Base-by-base conservation (phyloP, 129 eudicot species). In the Centella asiatica region DNA sequence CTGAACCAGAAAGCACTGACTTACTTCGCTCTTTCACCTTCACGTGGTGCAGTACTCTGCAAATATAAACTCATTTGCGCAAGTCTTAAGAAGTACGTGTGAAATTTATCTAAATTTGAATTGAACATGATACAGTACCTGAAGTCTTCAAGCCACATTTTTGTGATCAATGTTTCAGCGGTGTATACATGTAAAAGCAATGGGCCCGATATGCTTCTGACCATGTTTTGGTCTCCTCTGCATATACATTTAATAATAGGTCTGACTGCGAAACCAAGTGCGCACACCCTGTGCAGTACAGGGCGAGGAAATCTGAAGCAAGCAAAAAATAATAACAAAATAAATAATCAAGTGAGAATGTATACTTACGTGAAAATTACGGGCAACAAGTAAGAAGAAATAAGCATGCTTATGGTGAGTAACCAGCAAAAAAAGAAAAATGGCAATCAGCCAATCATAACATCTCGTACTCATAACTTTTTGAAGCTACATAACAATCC, bases 211-310 rank as follows among this genome's bases (percentile, higher is more conserved):
- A 92, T 81, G 82, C 74, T 82, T 74, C 82, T 84, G 17, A 92
- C 76, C 71, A 85, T 78, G 50, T 78, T 70, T 44, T 81, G 84
- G 37, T 92, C 90, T 20, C 99, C 99, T 59, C 69, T 64, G 74
- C 99, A 92, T 20, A 92, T 74, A 48, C 83, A 81, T 73, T 37
- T 82, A 64, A 74, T 76, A 52, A 92, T 78, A n/a, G 92, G 92
- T 77, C 99, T 82, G 17, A 87, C 85, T 46, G 99, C 96, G 45
- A 80, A 92, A 29, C 99, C 99, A 57, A 87, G 83, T 7, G 99
- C 87, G 88, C 99, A 85, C 23, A 92, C 73, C 40, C 96, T 96
- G 36, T 92, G 99, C 71, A 92, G 78, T 77, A 92, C 84, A 40
- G 99, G 99, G n/a, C 95, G 95, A 71, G 90, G 74, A 73, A 87